phyloP scores from a whole-genome alignment of 371 early-diverging fungal genomes.

The Coemansia sp. region DNA sequence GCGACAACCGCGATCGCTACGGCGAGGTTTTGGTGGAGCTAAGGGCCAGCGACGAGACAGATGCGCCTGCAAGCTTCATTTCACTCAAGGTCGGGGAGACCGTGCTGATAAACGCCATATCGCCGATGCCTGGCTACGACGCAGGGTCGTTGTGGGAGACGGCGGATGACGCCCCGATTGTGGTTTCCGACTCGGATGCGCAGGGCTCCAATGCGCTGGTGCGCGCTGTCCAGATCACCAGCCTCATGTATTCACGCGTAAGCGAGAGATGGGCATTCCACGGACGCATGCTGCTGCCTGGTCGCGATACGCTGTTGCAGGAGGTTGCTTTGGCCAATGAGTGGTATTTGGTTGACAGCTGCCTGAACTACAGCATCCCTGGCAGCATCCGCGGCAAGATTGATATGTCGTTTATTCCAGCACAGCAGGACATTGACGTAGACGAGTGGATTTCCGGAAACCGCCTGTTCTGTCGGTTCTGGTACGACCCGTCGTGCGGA shows the following conservation, averaged over 20 bases:
- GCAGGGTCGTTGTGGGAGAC: slow-evolving; percentile 31
- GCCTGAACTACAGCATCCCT: slow-evolving; percentile 47
- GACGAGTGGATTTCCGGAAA: slow-evolving; percentile 27
- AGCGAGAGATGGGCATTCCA: slow-evolving; percentile 39
- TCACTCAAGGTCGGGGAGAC: slow-evolving; percentile 25
- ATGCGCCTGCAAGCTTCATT: not conserved
- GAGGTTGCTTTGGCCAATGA: slow-evolving; percentile 56
- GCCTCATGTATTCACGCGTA: slow-evolving; percentile 4
- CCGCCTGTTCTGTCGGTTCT: slow-evolving; percentile 49
- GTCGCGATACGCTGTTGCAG: slow-evolving; percentile 54
- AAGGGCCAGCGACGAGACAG: not conserved
- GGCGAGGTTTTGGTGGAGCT: slow-evolving; percentile 13
- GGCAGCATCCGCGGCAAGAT: slow-evolving; percentile 51
- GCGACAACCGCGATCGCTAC: slow-evolving; percentile 13
- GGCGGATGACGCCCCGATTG: not conserved
- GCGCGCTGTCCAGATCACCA: slow-evolving; percentile 23
- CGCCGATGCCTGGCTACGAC: slow-evolving; percentile 14
- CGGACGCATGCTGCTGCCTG: slow-evolving; percentile 53
- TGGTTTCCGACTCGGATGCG: not conserved
- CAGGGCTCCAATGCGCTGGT: slow-evolving; percentile 15
- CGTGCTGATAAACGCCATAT: slow-evolving; percentile 18
- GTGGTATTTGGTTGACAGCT: slow-evolving; percentile 54
- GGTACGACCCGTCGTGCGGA: slow-evolving; percentile 52
- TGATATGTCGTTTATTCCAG: slow-evolving; percentile 41
- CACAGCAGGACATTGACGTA: slow-evolving; percentile 40